Base-by-base conservation (phyloP, 768 basidiomycete species). In the Mycena alexandri region DNA sequence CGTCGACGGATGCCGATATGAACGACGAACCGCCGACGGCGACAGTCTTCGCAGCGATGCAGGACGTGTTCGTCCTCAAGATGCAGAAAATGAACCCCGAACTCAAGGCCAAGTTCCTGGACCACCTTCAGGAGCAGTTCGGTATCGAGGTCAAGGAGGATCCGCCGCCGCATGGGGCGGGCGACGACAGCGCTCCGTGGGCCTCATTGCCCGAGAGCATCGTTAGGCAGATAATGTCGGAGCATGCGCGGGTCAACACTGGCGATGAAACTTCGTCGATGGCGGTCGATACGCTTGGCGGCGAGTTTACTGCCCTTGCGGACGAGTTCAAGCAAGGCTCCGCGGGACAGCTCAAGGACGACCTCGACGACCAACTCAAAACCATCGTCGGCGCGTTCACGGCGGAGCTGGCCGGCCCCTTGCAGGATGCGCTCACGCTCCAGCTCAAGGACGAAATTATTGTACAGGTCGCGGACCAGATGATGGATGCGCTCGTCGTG, bases 31-130 rank as follows among this genome's bases (percentile, higher is more conserved):
- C 57, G 5, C 63, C 56, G 12, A 55, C 65, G 29, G 70, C 66
- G 44, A 67, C 66, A 6, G 9, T 71, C 41, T 71, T 71, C 44
- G 54, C 66, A 9, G 66, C 70, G 48, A 64, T 61, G 62, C 62
- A 67, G 36, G 70, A 71, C 36, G 70, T 71, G 9, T 68, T 71
- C 25, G 70, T 71, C 16, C 41, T 71, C 44, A 59, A 67, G 51
- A 68, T 64, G 66, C 44, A 65, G 48, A 64, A 65, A 21, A 64
- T 67, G 70, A 44, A 67, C 58, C 66, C 66, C 3, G 63, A 64
- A 34, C 29, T 61, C 51, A 70, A 63, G 60, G 57, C 47, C 50
- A 55, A 51, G 24, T 61, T 67, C 16, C 16, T 68, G 8, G 70
- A 63, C 21, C 52, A 61, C 36, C 55, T 67, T 9, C 50, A 61